Evolutionary conservation across 805 yeast genomes (phyloP).

Genomic region (Yamadazyma akitaensis): DNA sequence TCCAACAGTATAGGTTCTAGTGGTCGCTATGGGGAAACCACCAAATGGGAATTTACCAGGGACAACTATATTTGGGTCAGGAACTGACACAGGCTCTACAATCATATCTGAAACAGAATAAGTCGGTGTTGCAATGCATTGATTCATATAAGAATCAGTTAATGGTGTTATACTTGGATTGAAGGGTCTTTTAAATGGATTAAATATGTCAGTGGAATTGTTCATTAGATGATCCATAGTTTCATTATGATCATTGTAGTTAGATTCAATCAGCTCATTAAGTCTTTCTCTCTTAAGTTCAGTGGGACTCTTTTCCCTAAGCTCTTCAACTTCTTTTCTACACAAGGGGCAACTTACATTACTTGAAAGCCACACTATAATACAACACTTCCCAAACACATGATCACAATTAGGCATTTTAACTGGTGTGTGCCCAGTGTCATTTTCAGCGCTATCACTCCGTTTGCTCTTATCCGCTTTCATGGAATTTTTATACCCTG

Average conservation of each 20-base stretch:
- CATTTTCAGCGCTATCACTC: conserved; percentile 8
- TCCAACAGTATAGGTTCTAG: not conserved
- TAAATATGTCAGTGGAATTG: conserved; percentile 35
- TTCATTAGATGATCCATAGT: conserved; percentile 22
- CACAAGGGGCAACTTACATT: conserved; percentile 43
- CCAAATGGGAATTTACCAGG: conserved; percentile 30
- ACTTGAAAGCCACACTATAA: conserved; percentile 39
- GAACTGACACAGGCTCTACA: conserved; percentile 1
- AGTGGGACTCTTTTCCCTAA: conserved; percentile 17
- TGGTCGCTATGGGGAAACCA: conserved; percentile 10
- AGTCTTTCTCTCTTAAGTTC: conserved; percentile 14
- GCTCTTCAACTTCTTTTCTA: conserved; percentile 33
- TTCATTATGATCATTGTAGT: conserved; percentile 16
- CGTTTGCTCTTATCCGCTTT: conserved; percentile 10
- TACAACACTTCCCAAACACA: conserved; percentile 39
- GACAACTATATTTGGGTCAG: conserved; percentile 27
- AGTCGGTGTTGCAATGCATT: conserved; percentile 24
- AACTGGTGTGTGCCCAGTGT: conserved; percentile 31
- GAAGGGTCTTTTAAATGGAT: conserved; percentile 34
- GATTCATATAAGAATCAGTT: conserved; percentile 35
- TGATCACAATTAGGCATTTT: conserved; percentile 42
- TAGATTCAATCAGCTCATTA: conserved; percentile 11
- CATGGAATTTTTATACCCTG: conserved; percentile 21
- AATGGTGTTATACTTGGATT: conserved; percentile 36
- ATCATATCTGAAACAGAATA: conserved; percentile 6